phyloP scores from a whole-genome alignment of 768 basidiomycete species.

The Mycena maculata region DNA sequence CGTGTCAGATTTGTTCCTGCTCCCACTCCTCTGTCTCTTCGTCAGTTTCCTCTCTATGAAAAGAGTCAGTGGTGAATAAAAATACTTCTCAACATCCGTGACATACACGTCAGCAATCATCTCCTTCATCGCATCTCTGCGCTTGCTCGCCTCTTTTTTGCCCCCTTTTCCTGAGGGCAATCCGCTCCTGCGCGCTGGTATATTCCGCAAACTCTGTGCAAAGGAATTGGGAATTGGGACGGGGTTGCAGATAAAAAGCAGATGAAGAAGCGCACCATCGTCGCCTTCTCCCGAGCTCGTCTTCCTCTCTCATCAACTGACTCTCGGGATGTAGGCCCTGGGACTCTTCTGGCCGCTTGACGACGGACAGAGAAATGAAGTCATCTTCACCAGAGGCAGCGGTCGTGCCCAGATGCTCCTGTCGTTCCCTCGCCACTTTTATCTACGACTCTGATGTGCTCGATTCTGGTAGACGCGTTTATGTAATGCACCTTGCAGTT shows the following conservation, averaged over 20 bases:
- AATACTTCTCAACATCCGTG: background rate
- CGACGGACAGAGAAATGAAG: slow-evolving; percentile 82
- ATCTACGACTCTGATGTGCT: slow-evolving; percentile 76
- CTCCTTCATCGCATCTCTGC: slow-evolving; percentile 78
- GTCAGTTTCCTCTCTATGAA: slow-evolving; percentile 77
- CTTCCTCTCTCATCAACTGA: slow-evolving; percentile 85
- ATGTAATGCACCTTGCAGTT: background rate
- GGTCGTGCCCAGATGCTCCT: slow-evolving; percentile 71
- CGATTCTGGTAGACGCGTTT: slow-evolving; percentile 36
- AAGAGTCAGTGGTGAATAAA: slow-evolving; percentile 12
- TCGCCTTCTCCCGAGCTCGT: slow-evolving; percentile 90
- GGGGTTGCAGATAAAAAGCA: background rate
- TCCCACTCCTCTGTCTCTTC: slow-evolving; percentile 92
- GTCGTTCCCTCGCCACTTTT: slow-evolving; percentile 77
- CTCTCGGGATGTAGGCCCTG: slow-evolving; percentile 89
- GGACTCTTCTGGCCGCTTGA: slow-evolving; percentile 61
- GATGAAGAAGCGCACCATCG: slow-evolving; percentile 68
- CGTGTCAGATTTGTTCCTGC: slow-evolving; percentile 82
- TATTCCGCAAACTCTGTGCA: slow-evolving; percentile 83
- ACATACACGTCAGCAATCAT: slow-evolving; percentile 83
- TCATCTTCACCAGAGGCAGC: slow-evolving; percentile 67
- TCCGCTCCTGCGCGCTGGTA: slow-evolving; percentile 87
- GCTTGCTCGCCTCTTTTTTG: slow-evolving; percentile 75
- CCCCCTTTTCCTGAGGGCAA: slow-evolving; percentile 85
- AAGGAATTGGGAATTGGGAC: background rate